phyloP scores from a whole-genome alignment of 352 stramenopile species.

The Pythium monospermum region DNA sequence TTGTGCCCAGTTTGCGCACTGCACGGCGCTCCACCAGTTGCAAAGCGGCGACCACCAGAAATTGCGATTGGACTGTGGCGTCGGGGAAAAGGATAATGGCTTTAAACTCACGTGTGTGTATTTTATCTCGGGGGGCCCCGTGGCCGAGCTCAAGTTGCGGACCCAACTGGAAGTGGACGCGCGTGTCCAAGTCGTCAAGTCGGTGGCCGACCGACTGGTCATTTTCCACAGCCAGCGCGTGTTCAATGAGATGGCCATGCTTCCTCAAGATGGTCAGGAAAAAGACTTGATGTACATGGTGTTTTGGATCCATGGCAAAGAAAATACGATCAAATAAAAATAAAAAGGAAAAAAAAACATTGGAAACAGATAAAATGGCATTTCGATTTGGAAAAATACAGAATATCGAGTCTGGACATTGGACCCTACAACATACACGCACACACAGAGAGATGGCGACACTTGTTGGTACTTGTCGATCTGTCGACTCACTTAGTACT shows the following conservation, averaged over 20 bases:
- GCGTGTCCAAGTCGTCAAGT: slow-evolving; percentile 26
- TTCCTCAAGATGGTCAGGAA: slow-evolving; percentile 16
- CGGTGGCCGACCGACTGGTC: slow-evolving; percentile 48
- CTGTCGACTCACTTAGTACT: no score
- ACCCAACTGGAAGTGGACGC: slow-evolving; percentile 26
- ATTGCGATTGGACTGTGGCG: slow-evolving; percentile 62
- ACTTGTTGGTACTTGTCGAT: no score
- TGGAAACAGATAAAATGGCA: no score
- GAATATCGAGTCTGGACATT: no score
- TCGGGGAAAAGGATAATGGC: slow-evolving; percentile 66
- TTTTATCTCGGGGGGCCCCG: slow-evolving; percentile 27
- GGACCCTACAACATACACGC: no score
- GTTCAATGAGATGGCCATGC: slow-evolving; percentile 55
- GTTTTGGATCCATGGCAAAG: slow-evolving; percentile 84
- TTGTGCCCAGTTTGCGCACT: slow-evolving; percentile 68
- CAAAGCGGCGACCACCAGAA: slow-evolving; percentile 36
- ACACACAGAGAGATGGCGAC: no score
- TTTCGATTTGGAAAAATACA: no score
- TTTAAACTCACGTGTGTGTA: slow-evolving; percentile 78
- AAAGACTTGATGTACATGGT: slow-evolving; percentile 54
- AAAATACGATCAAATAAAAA: no score
- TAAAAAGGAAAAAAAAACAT: no score
- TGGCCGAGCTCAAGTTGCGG: slow-evolving; percentile 25
- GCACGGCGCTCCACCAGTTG: slow-evolving; percentile 49
- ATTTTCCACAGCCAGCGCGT: slow-evolving; percentile 66